phyloP scores from a whole-genome alignment of 768 basidiomycete species.

The Tylopilus sp. region DNA sequence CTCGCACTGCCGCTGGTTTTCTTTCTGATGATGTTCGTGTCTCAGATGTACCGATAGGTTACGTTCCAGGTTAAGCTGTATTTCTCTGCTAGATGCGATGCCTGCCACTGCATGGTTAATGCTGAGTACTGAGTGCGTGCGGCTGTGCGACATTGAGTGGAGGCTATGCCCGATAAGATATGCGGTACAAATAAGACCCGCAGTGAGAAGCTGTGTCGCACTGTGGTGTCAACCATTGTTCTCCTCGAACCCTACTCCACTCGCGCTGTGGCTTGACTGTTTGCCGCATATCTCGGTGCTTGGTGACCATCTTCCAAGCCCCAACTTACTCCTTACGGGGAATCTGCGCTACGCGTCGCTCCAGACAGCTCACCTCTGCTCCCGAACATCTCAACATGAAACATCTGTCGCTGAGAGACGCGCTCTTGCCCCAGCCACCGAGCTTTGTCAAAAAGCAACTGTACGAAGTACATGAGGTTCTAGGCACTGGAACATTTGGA shows the following conservation, averaged over 20 bases:
- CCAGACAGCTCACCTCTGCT: background rate
- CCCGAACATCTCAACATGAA: constrained; percentile 21
- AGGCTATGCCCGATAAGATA: constrained; percentile 19
- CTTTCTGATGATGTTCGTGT: background rate
- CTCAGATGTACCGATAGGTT: constrained; percentile 2
- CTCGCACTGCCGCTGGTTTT: background rate
- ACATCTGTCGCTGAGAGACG: constrained; percentile 45
- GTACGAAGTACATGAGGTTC: constrained; percentile 66
- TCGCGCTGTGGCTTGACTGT: background rate
- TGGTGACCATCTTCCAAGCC: background rate
- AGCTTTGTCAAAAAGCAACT: constrained; percentile 85
- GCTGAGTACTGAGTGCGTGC: too few species aligned
- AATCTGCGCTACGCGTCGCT: background rate
- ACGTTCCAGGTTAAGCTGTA: too few species aligned
- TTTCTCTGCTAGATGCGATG: too few species aligned
- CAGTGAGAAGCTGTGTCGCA: constrained; percentile 13
- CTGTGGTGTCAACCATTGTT: background rate
- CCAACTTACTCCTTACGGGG: background rate
- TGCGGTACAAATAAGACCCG: background rate
- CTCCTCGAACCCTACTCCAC: background rate
- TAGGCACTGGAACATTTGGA: constrained; percentile 87
- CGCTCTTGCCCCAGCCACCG: constrained; percentile 76
- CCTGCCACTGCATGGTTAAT: too few species aligned
- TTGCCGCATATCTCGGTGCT: background rate
- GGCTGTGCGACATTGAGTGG: too few species aligned